Percentiles rank a stretch among this genome's conserved stretches.
Evolutionary conservation across 2,329 filamentous ascomycete genomes (phyloP).

Genomic region (Emmonsia crescens): DNA sequence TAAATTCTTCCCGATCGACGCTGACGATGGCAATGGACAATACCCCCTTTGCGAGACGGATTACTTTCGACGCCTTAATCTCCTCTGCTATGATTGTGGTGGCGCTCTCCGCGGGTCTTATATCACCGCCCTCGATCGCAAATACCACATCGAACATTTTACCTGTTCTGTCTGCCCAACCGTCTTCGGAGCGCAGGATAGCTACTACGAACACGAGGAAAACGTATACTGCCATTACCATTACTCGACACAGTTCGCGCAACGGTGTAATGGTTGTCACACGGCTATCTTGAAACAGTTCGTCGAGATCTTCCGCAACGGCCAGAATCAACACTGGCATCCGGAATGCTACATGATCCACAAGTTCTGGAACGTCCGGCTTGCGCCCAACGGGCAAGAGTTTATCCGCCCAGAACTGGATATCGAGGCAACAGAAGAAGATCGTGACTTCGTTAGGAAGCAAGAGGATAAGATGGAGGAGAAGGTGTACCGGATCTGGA

Average conservation of each 20-base stretch:
- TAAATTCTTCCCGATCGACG: constrained; percentile 96
- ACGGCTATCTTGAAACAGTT: constrained; percentile 98
- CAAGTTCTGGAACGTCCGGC: constrained; percentile 97
- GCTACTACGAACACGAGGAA: constrained; percentile 96
- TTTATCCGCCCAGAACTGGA: constrained; percentile 37
- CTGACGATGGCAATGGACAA: constrained; percentile 69
- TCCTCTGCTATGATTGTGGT: constrained; percentile 85
- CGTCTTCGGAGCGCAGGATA: constrained; percentile 96
- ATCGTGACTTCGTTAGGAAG: constrained; percentile 64
- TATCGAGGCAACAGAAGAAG: constrained; percentile 52
- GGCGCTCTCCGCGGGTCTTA: constrained; percentile 91
- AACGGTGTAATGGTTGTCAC: constrained; percentile 91
- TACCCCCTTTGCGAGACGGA: constrained; percentile 97
- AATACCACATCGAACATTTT: constrained; percentile 98
- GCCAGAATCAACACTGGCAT: constrained; percentile 98
- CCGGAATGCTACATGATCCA: constrained; percentile 99
- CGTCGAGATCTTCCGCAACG: constrained; percentile 96
- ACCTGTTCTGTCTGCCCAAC: constrained; percentile 95
- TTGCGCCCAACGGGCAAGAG: constrained; percentile 52
- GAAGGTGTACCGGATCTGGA: constrained; percentile 97
- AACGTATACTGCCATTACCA: constrained; percentile 98
- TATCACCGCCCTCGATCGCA: constrained; percentile 92
- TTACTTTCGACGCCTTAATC: constrained; percentile 84
- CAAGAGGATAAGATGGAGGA: constrained; percentile 94
- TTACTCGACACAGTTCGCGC: constrained; percentile 94